phyloP scores from a whole-genome alignment of 2,329 filamentous ascomycete species.

The Pseudocercospora vitis region DNA sequence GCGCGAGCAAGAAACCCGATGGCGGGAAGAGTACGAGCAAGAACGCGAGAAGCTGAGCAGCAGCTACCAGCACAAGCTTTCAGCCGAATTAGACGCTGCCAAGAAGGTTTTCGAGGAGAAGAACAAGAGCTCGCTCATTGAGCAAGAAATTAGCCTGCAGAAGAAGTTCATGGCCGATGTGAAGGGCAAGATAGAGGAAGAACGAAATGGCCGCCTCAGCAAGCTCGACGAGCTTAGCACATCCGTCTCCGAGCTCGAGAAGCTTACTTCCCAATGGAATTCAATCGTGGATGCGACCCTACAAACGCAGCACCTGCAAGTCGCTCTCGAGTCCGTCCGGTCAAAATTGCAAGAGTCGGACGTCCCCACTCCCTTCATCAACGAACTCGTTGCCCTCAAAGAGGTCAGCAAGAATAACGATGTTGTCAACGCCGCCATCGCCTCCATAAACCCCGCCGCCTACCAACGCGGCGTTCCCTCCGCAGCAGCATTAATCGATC shows the following conservation, averaged over 20 bases:
- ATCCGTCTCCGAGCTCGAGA: constrained; percentile 79
- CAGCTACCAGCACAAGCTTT: constrained; percentile 76
- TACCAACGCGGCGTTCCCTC: constrained; percentile 91
- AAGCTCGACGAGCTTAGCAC: constrained; percentile 78
- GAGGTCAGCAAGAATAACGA: constrained; percentile 76
- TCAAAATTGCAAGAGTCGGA: constrained; percentile 74
- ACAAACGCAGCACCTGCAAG: constrained; percentile 91
- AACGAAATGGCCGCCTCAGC: constrained; percentile 82
- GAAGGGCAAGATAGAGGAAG: constrained; percentile 77
- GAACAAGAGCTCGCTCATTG: constrained; percentile 78
- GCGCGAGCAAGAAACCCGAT: constrained; percentile 74
- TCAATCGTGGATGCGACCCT: constrained; percentile 86
- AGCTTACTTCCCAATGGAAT: constrained; percentile 85
- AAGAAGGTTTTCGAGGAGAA: constrained; percentile 79
- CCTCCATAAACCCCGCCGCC: constrained; percentile 89
- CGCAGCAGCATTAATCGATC: constrained; percentile 82
- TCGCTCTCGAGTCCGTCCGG: constrained; percentile 90
- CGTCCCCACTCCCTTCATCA: constrained; percentile 76
- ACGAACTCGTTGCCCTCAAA: constrained; percentile 90
- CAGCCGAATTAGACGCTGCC: constrained; percentile 75
- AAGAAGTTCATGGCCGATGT: constrained; percentile 78
- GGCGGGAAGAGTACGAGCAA: constrained; percentile 82
- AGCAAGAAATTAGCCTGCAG: constrained; percentile 88
- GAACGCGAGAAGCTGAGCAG: constrained; percentile 79
- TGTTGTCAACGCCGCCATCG: constrained; percentile 88